These are phyloP conservation scores for Erythrobasidium hasegawianum DNA, from an alignment of 1,284 basidiomycete genomes.

Conservation along the genomic window DNA sequence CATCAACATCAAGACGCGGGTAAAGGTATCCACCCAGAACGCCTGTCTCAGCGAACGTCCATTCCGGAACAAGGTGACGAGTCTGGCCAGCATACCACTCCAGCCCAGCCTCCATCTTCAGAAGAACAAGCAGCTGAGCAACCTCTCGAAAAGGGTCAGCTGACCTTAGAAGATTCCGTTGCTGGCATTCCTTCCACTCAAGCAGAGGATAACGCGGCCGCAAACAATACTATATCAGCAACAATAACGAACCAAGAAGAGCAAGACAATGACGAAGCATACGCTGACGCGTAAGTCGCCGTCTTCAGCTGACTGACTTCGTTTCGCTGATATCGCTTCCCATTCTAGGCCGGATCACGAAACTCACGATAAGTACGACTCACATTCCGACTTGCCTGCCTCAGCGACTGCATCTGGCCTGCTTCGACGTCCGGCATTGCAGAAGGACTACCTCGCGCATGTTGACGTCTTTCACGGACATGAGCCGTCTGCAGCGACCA, in stretches of 20 bases:
- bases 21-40: no score
- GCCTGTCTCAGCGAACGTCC: background rate
- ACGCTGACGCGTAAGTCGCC: slow-evolving; percentile 25
- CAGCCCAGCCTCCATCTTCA: background rate
- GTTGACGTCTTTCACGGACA: slow-evolving; percentile 14
- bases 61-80: background rate
- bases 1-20: background rate
- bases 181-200: no score
- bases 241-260: background rate
- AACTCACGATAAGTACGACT: slow-evolving; percentile 1
- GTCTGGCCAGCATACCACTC: background rate
- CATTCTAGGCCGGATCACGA: slow-evolving; percentile 3
- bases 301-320: background rate
- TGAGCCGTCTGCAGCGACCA: background rate
- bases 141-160: background rate
- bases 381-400: background rate
- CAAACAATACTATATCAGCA: background rate
- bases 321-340: background rate
- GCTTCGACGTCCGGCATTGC: slow-evolving; percentile 15
- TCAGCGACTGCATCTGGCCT: background rate
- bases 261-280: slow-evolving; percentile 1
- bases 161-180: background rate
- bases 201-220: no score
- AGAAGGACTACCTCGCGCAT: slow-evolving; percentile 26
- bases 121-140: background rate